Evolutionary conservation across 345 rosid species (phyloP), one percentile per base, ranked within the genome.

Genomic region (Ceriops tagal): DNA sequence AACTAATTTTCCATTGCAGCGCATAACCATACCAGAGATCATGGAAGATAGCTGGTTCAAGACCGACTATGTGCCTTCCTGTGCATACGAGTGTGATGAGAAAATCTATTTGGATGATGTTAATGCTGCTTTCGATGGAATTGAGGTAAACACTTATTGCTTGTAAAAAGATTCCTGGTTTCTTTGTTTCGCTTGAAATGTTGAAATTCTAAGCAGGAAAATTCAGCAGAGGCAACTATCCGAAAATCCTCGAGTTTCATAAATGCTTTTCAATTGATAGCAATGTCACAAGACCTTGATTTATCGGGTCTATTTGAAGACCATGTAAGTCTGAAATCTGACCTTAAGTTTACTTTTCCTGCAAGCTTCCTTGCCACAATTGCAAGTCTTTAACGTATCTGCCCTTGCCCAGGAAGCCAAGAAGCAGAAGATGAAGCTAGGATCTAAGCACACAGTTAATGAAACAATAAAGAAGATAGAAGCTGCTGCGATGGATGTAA

Each of bases 261-360:
- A 72, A 91, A 89, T 75, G 98, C 98, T 32, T 93, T 93, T 72
- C 88, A 88, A 71, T 73, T 91, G 84, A 91, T 91, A 79, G 97
- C 97, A 64, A 91, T 91, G 98, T 93, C 96, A 46, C 81, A 81
- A 53, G 98, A 93, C 75, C 90, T 93, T 20, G 97, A 93, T 84
- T 80, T 91, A 81, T 91, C 96, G 34, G 95, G 97, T 75, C 96
- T 89, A 15, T 93, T 93, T 16, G 92, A 87, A 86, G 93, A 83
- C 71, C 84, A 83, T 85, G 98, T 77, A 79, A 80, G 87, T 62
- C 53, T 64, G 22, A 21, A 68, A 62, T 28, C 73, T 57, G 49
- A 72, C 30, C 37, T 46, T 58, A 15, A 13, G 32, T 51, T 64
- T 15, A 26, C 53, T 31, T 61, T 30, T 27, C 28, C 19, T 10